Evolutionary conservation across 352 stramenopile genomes (phyloP).

Genomic region (Phytophthora chlamydospora): DNA sequence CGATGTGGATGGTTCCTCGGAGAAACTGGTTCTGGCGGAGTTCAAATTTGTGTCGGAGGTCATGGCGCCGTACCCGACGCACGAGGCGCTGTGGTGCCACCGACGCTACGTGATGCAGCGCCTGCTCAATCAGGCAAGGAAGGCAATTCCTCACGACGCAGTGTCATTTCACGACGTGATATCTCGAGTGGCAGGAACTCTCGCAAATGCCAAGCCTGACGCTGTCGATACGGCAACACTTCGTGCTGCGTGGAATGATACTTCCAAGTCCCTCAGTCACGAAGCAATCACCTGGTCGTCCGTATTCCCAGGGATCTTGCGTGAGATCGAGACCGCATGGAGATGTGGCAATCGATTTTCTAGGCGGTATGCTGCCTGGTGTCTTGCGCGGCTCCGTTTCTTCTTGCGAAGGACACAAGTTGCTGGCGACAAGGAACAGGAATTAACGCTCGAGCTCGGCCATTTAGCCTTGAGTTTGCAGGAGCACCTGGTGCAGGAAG

Average conservation of each 20-base stretch:
- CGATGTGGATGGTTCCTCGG: not conserved
- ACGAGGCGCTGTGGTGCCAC: constrained; percentile 85
- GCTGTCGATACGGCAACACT: constrained; percentile 14
- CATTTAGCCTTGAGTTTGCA: constrained; percentile 19
- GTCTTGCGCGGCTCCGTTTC: constrained; percentile 35
- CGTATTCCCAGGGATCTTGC: constrained; percentile 27
- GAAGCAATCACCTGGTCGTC: constrained; percentile 1
- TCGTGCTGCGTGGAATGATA: constrained; percentile 21
- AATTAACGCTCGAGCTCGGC: constrained; percentile 9
- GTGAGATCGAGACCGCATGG: constrained; percentile 57
- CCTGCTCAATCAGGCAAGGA: constrained; percentile 30
- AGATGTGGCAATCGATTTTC: constrained; percentile 45
- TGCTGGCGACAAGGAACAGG: not conserved
- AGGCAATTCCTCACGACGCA: not conserved
- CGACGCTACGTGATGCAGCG: constrained; percentile 67
- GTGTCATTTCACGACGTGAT: constrained; percentile 10
- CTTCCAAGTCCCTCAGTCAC: constrained; percentile 13
- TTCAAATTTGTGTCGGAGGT: constrained; percentile 59
- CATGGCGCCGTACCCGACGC: constrained; percentile 49
- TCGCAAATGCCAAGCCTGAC: constrained; percentile 6
- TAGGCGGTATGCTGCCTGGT: constrained; percentile 60
- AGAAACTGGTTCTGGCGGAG: constrained; percentile 47
- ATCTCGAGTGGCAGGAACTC: constrained; percentile 1
- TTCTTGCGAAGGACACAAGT: constrained; percentile 9
- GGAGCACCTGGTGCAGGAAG: constrained; percentile 22